phyloP scores from a whole-genome alignment of 192 early-diverging fungal species.

The Chytriomyces sp. region DNA sequence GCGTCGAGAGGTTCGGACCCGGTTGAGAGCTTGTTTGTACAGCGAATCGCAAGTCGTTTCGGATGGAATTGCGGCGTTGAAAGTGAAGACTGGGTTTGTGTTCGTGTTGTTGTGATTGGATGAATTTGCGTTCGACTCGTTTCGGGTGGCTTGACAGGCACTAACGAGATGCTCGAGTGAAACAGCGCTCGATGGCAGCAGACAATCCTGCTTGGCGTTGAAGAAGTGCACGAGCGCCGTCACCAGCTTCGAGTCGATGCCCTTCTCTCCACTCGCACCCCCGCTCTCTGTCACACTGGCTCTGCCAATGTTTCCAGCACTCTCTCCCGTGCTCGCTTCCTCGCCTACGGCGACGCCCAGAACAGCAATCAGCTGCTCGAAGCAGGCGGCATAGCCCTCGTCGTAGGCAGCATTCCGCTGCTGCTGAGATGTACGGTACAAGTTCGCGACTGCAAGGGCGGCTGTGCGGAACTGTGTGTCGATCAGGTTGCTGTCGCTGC shows the following conservation, averaged over 20 bases:
- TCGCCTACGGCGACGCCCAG: background rate
- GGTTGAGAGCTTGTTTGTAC: background rate
- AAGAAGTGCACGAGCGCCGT: background rate
- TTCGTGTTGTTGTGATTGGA: background rate
- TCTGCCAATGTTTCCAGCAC: background rate
- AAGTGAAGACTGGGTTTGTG: background rate
- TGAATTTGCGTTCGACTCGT: background rate
- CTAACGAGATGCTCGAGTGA: background rate
- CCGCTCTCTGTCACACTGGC: background rate
- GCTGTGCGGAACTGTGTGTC: constrained; percentile 16
- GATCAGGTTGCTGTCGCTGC: background rate
- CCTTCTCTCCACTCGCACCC: too few species aligned
- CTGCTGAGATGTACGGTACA: constrained; percentile 3
- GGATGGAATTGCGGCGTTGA: background rate
- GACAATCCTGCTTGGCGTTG: constrained; percentile 2
- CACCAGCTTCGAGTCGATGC: background rate
- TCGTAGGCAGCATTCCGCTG: background rate
- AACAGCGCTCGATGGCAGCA: background rate
- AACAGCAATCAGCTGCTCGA: constrained; percentile 6
- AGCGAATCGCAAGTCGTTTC: background rate
- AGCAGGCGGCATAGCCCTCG: constrained; percentile 13
- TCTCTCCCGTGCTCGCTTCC: background rate
- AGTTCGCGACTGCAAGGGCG: constrained; percentile 23
- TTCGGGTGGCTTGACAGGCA: background rate
- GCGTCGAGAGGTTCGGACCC: background rate